Conservation (phyloP, 163 green algal species). For the Botryococcus braunii region DNA sequence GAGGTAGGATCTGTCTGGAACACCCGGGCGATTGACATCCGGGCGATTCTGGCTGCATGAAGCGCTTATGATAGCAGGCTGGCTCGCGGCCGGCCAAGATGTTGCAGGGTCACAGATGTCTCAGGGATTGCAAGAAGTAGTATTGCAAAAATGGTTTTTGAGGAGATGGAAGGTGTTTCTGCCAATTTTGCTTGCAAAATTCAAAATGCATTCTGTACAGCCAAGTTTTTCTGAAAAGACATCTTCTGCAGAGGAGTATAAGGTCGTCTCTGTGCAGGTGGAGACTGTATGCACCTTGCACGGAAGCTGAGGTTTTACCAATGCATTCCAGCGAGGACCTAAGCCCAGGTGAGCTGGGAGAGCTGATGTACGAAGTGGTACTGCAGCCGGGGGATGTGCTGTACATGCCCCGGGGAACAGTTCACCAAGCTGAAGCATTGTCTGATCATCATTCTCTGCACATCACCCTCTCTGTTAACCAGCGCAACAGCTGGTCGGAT, state of each 20-base stretch:
- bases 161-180: no score
- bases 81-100: no score
- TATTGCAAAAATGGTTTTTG: no score
- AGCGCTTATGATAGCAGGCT: no score
- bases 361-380: slow-evolving; percentile 28
- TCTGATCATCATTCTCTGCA: slow-evolving; percentile 53
- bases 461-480: slow-evolving; percentile 58
- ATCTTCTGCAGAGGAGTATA: no score
- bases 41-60: no score
- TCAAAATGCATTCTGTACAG: no score
- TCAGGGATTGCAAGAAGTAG: no score
- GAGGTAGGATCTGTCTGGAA: background rate
- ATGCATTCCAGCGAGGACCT: slow-evolving; percentile 37
- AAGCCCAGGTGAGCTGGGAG: slow-evolving; percentile 24
- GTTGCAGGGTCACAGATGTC: no score
- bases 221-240: no score
- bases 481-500: slow-evolving; percentile 50
- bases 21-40: background rate
- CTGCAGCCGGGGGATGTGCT: slow-evolving; percentile 49
- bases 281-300: slow-evolving; percentile 34
- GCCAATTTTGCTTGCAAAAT: no score
- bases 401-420: slow-evolving; percentile 55
- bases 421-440: slow-evolving; percentile 34
- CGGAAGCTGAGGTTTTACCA: slow-evolving; percentile 26
- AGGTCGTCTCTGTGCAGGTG: slow-evolving; percentile 31